Evolutionary conservation across 768 basidiomycete genomes (phyloP).

Genomic region (Xerocomus potaroensis): DNA sequence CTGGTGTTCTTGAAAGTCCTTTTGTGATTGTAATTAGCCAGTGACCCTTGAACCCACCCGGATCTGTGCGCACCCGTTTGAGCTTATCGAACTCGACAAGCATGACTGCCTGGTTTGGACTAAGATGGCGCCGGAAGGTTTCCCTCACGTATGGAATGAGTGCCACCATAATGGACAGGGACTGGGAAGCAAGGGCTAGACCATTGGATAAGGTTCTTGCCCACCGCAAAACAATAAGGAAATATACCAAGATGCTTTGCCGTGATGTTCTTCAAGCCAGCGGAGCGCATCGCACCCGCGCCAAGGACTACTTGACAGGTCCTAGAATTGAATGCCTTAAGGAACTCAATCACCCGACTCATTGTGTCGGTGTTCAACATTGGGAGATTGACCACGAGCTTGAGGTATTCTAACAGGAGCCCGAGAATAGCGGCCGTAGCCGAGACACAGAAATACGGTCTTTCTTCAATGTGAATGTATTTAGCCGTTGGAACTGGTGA

Average conservation of each 20-base stretch:
- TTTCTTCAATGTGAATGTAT: constrained; percentile 75
- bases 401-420: constrained; percentile 81
- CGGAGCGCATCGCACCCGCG: constrained; percentile 98
- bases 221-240: constrained; percentile 14
- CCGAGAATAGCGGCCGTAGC: constrained; percentile 75
- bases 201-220: constrained; percentile 15
- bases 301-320: constrained; percentile 98
- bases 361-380: constrained; percentile 94
- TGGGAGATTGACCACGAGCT: constrained; percentile 81
- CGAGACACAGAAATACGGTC: constrained; percentile 77
- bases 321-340: constrained; percentile 97
- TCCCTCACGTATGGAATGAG: constrained; percentile 96
- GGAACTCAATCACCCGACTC: constrained; percentile 88
- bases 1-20: constrained; percentile 99
- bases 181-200: constrained; percentile 91
- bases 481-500: constrained; percentile 39
- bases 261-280: constrained; percentile 96
- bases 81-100: constrained; percentile 97
- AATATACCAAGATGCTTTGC: constrained; percentile 89
- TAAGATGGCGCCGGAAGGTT: constrained; percentile 89
- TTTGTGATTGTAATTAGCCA: constrained; percentile 5
- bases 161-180: constrained; percentile 88
- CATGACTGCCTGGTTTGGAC: constrained; percentile 93
- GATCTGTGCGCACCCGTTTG: constrained; percentile 67
- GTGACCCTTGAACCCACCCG: background rate